Base-by-base conservation (phyloP, 2,329 filamentous ascomycete species). In the Alternaria consortialis region DNA sequence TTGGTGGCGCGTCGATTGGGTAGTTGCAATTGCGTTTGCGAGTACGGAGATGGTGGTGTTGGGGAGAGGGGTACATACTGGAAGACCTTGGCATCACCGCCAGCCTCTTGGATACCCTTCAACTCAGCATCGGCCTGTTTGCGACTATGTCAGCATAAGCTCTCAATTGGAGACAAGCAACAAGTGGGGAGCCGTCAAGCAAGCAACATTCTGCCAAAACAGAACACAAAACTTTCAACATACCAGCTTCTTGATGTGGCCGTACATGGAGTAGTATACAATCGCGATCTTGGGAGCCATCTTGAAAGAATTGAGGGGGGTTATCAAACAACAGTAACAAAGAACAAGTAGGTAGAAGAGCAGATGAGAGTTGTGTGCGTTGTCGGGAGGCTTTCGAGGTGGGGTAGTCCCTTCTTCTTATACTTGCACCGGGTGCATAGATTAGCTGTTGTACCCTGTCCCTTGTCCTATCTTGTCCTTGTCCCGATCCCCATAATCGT, bases 251-350 rank as follows among this genome's bases (percentile, higher is more conserved):
- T 70, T 74, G 67, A 73, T 71, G 70, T 73, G 71, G 64, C 75
- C 76, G 58, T 77, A 78, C 73, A 77, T 77, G 34, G 76, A 78
- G 70, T 78, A 78, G 81, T 88, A 96, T 80, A 97, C 88, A 82
- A 97, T 95, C 73, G 93, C 93, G 78, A 97, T 87, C 85, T 92
- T 96, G 80, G 92, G 91, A 83, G 91, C 92, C 93, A 97, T 96
- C 42, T 44, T 72, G 67, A 66, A 62, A 43, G 44, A 42, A 47
- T 56, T 44, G 53, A 9, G 15, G 17, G 57, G 53, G 63, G 63
- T 70, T 70, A 68, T 68, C 53, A 66, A 65, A 9, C 20, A 58
- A 51, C 27, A 54, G 23, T 5, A 43, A 17, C 15, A 50, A 39
- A 42, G 20, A 53, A 32, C 55, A 29, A 42, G 17, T 32, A 43